phyloP scores from a whole-genome alignment of 176 grass and related monocot species.

The Musa beccarii region DNA sequence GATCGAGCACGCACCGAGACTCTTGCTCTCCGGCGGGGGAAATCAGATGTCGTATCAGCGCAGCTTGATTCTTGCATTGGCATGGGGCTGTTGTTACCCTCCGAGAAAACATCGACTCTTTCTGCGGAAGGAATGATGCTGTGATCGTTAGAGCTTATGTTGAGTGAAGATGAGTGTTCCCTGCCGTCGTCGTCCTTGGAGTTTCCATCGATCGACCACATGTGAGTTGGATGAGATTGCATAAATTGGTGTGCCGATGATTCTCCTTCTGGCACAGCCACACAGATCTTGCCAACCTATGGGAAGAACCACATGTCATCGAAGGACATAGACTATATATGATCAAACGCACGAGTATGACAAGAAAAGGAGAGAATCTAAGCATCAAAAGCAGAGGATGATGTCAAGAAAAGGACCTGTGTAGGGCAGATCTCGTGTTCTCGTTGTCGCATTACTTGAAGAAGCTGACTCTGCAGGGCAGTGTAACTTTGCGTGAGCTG shows the following conservation, averaged over 20 bases:
- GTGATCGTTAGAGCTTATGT: neutral
- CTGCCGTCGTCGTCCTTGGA: neutral
- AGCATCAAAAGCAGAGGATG: neutral
- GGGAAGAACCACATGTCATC: neutral
- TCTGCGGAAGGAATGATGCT: neutral
- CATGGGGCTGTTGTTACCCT: neutral
- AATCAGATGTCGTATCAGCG: neutral
- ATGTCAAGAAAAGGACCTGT: neutral
- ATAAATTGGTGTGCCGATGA: slow-evolving; percentile 2
- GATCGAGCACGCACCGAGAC: slow-evolving; percentile 23
- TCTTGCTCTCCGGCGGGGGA: slow-evolving; percentile 3
- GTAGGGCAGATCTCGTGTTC: neutral
- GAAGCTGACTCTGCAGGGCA: slow-evolving; percentile 31
- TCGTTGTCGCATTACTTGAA: slow-evolving; percentile 27
- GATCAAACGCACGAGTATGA: neutral
- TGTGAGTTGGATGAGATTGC: neutral
- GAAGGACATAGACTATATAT: too few relatives aligned
- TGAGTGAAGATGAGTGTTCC: neutral
- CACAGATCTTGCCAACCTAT: neutral
- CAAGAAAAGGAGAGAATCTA: too few relatives aligned
- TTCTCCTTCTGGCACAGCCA: neutral
- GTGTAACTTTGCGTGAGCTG: slow-evolving; percentile 37
- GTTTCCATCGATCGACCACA: neutral
- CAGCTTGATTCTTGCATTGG: neutral
- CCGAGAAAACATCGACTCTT: neutral